Evolutionary conservation across 495 filamentous ascomycete genomes (phyloP), one percentile per base, ranked within the genome.

Genomic region (Penicillium malachiteum): DNA sequence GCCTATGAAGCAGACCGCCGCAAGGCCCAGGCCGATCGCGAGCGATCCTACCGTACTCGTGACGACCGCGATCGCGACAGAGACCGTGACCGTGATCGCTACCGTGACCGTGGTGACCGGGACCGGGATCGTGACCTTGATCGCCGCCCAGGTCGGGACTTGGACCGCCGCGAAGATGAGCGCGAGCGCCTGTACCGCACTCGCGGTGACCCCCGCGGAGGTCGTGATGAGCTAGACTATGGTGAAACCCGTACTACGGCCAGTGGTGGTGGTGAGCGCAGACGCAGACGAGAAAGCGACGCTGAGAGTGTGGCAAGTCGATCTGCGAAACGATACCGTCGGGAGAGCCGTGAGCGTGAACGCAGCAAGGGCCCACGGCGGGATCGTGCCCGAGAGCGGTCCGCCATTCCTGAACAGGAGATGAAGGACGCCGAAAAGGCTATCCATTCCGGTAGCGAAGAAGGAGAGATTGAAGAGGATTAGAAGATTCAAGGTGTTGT

Each of bases 381-480:
- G 65, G 84, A 88, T 35, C 71, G 76, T 59, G 86, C 88, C 60
- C 85, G 81, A 52, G 81, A 79, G 68, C 83, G 75, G 47, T 73
- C 74, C 43, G 64, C 72, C 41, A 69, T 74, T 41, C 58, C 65
- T n/a, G 63, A 60, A 37, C 58, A 75, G 31, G 64, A 75, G 18
- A 73, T 73, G 18, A 74, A 75, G 30, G 82, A 85, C 60, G 82
- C 90, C 55, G 87, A 92, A 53, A 78, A 82, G 55, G 81, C 81
- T 2, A 81, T 90, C 17, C 85, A 88, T 64, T 89, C 87, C 38
- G 94, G 95, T 34, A 97, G 94, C 62, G 94, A 98, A 72, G 94
- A 98, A 72, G 94, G 94, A 26, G 94, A 98, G 76, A 96, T 98
- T 60, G 94, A 96, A 67, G 94, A 97, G 75, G 91, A 95, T 58